Evolutionary conservation across 2,329 filamentous ascomycete genomes (phyloP).

Genomic region (Trichoderma sp.): DNA sequence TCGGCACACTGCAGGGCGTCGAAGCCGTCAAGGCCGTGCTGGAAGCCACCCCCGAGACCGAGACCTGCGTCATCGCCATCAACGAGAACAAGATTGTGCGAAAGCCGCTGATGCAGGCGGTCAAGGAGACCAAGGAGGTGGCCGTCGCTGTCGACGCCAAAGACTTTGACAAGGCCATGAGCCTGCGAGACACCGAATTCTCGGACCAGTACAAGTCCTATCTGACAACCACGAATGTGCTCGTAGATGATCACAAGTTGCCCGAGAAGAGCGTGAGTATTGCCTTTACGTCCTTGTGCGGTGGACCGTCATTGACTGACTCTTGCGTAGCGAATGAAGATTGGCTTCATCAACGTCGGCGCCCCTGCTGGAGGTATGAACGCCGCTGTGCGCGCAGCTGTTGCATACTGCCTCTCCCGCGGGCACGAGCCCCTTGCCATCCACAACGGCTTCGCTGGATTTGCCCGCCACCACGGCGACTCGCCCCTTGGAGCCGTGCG

Average conservation of each 20-base stretch:
- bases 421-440: constrained; percentile 94
- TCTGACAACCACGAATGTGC: constrained; percentile 83
- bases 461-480: constrained; percentile 87
- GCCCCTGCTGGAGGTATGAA: constrained; percentile 98
- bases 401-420: constrained; percentile 86
- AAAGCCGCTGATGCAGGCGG: constrained; percentile 85
- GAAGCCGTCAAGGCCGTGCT: constrained; percentile 92
- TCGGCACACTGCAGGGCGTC: constrained; percentile 89
- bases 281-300: neutral
- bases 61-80: constrained; percentile 93
- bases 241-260: constrained; percentile 67
- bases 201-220: constrained; percentile 90
- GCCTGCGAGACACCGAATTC: constrained; percentile 88
- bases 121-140: constrained; percentile 82
- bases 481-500: constrained; percentile 80
- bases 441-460: constrained; percentile 94
- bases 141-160: constrained; percentile 78
- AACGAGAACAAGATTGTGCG: constrained; percentile 97
- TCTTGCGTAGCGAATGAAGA: constrained; percentile 72
- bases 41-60: constrained; percentile 83
- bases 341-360: constrained; percentile 95
- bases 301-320: neutral
- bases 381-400: constrained; percentile 87
- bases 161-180: constrained; percentile 87
- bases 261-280: constrained; percentile 68